These are phyloP conservation scores for Verticillium klebahnii DNA, from an alignment of 2,329 filamentous ascomycete species.

Conservation along the genomic window DNA sequence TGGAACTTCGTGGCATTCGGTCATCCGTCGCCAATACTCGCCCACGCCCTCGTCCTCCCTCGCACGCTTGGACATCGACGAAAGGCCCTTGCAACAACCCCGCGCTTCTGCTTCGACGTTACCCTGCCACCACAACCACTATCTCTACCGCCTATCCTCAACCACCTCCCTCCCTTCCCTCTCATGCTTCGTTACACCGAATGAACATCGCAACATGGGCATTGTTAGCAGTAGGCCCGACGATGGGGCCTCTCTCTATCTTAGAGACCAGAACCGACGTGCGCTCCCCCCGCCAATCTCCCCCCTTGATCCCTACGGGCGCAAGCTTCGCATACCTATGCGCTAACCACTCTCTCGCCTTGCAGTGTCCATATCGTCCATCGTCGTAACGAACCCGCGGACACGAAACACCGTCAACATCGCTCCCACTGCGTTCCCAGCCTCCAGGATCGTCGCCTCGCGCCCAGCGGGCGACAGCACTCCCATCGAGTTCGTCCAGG, in stretches of 20 bases:
- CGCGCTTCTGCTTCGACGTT: not conserved
- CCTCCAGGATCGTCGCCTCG: slow-evolving; percentile 68
- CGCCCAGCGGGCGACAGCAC: slow-evolving; percentile 68
- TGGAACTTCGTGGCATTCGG: not conserved
- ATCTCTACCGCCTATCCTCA: not conserved
- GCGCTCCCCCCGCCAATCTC: slow-evolving; percentile 31
- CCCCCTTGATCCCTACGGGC: slow-evolving; percentile 9
- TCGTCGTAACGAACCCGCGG: slow-evolving; percentile 75
- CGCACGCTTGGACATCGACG: not conserved
- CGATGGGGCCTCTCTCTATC: slow-evolving; percentile 72
- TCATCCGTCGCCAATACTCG: not conserved
- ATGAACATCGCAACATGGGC: slow-evolving; percentile 64
- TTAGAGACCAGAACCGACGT: slow-evolving; percentile 92
- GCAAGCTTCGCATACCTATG: slow-evolving; percentile 12
- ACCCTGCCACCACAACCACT: slow-evolving; percentile 3
- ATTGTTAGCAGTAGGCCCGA: slow-evolving; percentile 86
- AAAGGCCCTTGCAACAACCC: not conserved
- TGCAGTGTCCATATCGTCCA: slow-evolving; percentile 79
- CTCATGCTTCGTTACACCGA: slow-evolving; percentile 8
- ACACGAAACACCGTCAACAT: slow-evolving; percentile 74
- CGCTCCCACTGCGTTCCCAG: slow-evolving; percentile 82
- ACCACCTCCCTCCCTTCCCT: not conserved
- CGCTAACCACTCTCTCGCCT: slow-evolving; percentile 9
- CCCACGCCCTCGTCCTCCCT: not conserved
- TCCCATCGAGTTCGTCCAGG: slow-evolving; percentile 89